These are phyloP conservation scores for Hypomontagnella monticulosa DNA, from an alignment of 495 filamentous ascomycete species.

Conservation along the genomic window DNA sequence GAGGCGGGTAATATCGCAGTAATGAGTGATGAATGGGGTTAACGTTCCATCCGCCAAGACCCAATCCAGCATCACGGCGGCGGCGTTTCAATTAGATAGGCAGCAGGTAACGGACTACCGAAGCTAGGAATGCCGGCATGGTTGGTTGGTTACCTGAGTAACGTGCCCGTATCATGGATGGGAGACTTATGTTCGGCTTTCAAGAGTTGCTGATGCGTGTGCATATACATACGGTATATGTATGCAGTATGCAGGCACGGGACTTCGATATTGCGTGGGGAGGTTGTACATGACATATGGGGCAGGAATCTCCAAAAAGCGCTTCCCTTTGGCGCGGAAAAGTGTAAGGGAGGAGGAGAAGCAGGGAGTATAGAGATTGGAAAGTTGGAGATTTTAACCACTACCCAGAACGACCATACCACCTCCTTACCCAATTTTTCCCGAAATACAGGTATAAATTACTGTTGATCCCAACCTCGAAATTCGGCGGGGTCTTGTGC, in stretches of 20 bases:
- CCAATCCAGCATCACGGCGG: constrained; percentile 26
- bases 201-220: background rate
- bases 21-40: background rate
- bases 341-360: background rate
- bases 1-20: constrained; percentile 30
- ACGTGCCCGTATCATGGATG: constrained; percentile 3
- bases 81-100: constrained; percentile 37
- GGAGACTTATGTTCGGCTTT: background rate
- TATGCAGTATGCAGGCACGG: constrained; percentile 34
- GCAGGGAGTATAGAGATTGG: background rate
- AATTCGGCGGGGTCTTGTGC: constrained; percentile 11
- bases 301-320: background rate
- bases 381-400: constrained; percentile 30
- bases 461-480: constrained; percentile 27
- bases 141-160: constrained; percentile 10
- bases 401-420: background rate
- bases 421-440: constrained; percentile 29
- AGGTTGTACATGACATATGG: background rate
- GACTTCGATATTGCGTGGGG: constrained; percentile 23
- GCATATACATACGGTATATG: background rate
- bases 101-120: constrained; percentile 14
- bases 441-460: constrained; percentile 33
- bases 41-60: constrained; percentile 17
- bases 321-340: constrained; percentile 9
- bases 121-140: constrained; percentile 7